Evolutionary conservation across 345 rosid species (phyloP).

Genomic region (Eucalyptus microcorys): DNA sequence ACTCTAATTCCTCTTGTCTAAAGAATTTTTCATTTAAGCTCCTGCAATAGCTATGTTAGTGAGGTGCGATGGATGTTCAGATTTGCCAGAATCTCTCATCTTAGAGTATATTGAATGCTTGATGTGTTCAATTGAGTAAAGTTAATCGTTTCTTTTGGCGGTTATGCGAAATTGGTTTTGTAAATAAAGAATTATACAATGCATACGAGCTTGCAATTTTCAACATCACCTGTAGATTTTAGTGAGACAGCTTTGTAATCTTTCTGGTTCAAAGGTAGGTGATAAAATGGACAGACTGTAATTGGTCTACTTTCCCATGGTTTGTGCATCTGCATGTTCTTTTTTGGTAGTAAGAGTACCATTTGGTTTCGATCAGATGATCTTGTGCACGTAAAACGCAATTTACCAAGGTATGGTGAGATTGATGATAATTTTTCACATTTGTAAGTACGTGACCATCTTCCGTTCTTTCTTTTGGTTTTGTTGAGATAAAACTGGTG

Average conservation of each 20-base stretch:
- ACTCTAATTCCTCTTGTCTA: neutral
- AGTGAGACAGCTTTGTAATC: neutral
- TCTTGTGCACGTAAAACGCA: neutral
- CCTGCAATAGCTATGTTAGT: neutral
- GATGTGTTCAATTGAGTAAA: neutral
- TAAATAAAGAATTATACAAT: neutral
- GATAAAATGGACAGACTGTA: neutral
- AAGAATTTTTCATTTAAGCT: neutral
- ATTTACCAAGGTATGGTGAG: neutral
- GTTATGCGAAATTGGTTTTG: neutral
- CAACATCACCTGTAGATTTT: neutral
- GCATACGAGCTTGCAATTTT: neutral
- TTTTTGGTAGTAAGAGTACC: neutral
- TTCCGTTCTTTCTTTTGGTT: neutral
- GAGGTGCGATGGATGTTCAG: neutral
- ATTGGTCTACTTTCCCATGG: neutral
- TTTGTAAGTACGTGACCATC: neutral
- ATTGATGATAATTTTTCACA: neutral
- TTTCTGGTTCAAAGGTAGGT: neutral
- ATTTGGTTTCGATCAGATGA: neutral
- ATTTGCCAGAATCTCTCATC: neutral
- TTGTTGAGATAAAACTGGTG: neutral
- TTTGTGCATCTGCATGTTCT: neutral
- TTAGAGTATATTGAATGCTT: neutral
- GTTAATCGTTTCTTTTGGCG: neutral